These are phyloP conservation scores for Fragaria vesca DNA, from an alignment of 306 rosid genomes.

Conservation along the genomic window DNA sequence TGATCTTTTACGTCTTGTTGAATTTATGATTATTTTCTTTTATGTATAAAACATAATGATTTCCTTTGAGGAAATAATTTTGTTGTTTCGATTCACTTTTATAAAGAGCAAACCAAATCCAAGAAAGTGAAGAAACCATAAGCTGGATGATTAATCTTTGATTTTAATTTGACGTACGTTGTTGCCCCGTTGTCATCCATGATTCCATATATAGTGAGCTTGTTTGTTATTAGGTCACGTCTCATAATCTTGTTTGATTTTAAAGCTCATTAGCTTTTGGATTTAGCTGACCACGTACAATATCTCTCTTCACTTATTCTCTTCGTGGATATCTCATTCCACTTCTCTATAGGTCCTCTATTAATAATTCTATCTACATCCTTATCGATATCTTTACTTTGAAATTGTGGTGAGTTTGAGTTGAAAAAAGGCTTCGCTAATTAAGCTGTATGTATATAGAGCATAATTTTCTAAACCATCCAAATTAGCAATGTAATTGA, in stretches of 20 bases:
- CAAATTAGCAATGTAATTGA: too few relatives aligned
- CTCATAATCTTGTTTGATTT: not conserved
- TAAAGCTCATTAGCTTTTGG: not conserved
- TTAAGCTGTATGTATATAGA: not conserved
- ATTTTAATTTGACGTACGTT: not conserved
- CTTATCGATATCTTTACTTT: not conserved
- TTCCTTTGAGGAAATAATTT: too few relatives aligned
- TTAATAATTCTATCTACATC: not conserved
- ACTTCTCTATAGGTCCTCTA: not conserved
- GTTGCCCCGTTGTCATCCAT: not conserved
- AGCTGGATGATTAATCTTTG: not conserved
- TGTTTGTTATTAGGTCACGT: not conserved
- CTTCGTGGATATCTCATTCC: not conserved
- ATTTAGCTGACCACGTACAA: not conserved
- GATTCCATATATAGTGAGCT: not conserved
- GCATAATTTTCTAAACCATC: not conserved
- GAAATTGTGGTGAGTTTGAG: not conserved
- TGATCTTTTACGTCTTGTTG: too few relatives aligned
- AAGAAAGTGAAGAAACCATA: too few relatives aligned
- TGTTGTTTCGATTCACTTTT: too few relatives aligned
- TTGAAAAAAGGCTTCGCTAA: not conserved
- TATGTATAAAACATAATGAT: too few relatives aligned
- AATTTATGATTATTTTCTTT: too few relatives aligned
- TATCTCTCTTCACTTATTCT: not conserved
- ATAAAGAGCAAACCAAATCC: not conserved